These are phyloP conservation scores for Pseudozyma sp. DNA, from an alignment of 1,284 basidiomycete species.

Conservation along the genomic window DNA sequence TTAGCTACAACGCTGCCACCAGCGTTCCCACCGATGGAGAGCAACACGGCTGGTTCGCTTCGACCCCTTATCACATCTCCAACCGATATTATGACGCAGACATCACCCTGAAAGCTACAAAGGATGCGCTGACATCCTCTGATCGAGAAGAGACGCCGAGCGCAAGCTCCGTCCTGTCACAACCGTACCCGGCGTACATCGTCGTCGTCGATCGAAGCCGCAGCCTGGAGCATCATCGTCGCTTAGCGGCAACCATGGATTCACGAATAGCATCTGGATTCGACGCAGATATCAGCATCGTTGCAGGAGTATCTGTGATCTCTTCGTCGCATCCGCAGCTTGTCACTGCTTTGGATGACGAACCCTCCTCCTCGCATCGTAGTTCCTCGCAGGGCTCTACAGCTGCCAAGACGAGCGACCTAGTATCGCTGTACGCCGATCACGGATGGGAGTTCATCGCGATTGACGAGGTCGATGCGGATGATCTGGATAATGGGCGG, in stretches of 20 bases:
- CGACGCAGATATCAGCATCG: constrained; percentile 41
- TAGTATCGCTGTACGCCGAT: constrained; percentile 53
- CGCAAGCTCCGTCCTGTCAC: constrained; percentile 5
- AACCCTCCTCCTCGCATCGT: constrained; percentile 1
- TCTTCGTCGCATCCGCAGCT: constrained; percentile 11
- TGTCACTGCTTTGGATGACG: constrained; percentile 23
- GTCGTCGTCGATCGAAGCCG: constrained; percentile 35
- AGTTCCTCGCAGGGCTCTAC: not conserved
- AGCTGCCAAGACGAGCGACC: constrained; percentile 31
- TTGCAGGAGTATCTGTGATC: constrained; percentile 29
- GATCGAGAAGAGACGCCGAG: not conserved
- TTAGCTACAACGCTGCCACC: constrained; percentile 29
- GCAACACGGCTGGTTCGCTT: constrained; percentile 17
- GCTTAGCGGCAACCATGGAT: constrained; percentile 16
- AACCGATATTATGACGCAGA: constrained; percentile 61
- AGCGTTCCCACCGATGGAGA: not conserved
- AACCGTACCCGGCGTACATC: constrained; percentile 33
- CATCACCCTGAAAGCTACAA: constrained; percentile 43
- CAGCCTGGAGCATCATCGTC: constrained; percentile 27
- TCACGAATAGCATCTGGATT: constrained; percentile 22
- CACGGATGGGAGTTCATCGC: constrained; percentile 61
- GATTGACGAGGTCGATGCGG: constrained; percentile 34
- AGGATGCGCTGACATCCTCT: constrained; percentile 4
- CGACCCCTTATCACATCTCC: constrained; percentile 49
- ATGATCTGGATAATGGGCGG: not conserved